These are phyloP conservation scores for Hebeloma cylindrosporum DNA, from an alignment of 768 basidiomycete genomes.

Conservation along the genomic window DNA sequence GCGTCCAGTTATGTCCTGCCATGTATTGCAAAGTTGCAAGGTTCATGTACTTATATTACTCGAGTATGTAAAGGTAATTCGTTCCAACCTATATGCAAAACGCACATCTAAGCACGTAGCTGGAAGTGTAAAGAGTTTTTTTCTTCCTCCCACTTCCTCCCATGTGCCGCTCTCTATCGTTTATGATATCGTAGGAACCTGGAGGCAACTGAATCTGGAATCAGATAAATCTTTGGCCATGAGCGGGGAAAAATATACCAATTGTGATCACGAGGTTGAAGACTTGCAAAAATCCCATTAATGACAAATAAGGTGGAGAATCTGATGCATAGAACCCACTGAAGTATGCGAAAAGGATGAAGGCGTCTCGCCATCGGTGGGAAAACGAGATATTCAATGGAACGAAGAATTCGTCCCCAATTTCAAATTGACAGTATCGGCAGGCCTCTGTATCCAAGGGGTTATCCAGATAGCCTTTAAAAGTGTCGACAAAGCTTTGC, in stretches of 20 bases:
- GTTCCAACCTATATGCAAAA: too few species aligned
- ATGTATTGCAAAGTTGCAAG: too few species aligned
- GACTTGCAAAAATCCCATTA: slow-evolving; percentile 28
- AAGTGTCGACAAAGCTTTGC: slow-evolving; percentile 53
- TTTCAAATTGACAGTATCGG: slow-evolving; percentile 68
- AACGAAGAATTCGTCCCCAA: slow-evolving; percentile 69
- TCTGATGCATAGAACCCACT: slow-evolving; percentile 34
- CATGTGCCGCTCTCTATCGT: too few species aligned
- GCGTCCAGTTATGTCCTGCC: too few species aligned
- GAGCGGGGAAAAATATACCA: slow-evolving; percentile 19
- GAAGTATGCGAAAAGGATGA: slow-evolving; percentile 63
- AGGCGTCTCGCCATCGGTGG: slow-evolving; percentile 67
- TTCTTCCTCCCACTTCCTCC: too few species aligned
- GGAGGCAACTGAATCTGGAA: slow-evolving; percentile 4
- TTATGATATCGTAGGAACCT: slow-evolving; percentile 11
- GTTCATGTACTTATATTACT: too few species aligned
- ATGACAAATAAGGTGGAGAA: not conserved
- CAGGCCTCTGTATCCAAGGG: slow-evolving; percentile 58
- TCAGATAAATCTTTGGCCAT: not conserved
- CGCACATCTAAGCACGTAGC: too few species aligned
- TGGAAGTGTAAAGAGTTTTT: too few species aligned
- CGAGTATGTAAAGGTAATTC: too few species aligned
- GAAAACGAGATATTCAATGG: slow-evolving; percentile 67
- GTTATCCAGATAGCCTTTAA: slow-evolving; percentile 78
- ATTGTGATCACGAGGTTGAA: slow-evolving; percentile 73